Conservation (phyloP, 2,329 filamentous ascomycete genomes). For the Diaporthe caulivora region DNA sequence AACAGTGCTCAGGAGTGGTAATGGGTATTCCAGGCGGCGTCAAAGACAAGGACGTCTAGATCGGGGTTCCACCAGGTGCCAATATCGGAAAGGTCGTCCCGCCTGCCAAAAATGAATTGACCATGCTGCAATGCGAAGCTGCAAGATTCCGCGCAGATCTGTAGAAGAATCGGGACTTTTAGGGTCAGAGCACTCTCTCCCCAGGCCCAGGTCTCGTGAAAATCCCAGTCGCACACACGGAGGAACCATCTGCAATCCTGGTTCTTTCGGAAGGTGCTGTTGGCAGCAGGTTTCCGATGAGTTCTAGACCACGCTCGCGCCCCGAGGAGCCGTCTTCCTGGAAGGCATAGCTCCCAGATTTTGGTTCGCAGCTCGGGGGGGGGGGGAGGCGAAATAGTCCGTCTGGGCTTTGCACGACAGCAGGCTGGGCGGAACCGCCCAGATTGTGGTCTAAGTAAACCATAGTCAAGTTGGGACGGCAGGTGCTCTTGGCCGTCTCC, state of each 20-base stretch:
- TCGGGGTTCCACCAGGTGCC: not conserved
- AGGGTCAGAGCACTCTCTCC: too few relatives aligned
- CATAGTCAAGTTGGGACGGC: not conserved
- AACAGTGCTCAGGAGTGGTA: not conserved
- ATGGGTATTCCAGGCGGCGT: not conserved
- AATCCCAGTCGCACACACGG: not conserved
- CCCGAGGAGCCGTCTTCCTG: not conserved
- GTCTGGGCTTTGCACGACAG: not conserved
- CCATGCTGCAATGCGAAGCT: not conserved
- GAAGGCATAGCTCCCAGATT: not conserved
- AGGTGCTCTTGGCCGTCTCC: not conserved
- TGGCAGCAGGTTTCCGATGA: too few relatives aligned
- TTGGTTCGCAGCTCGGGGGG: not conserved
- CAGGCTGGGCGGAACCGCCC: not conserved
- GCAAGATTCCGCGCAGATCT: not conserved
- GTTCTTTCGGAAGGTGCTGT: too few relatives aligned
- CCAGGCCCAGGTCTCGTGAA: too few relatives aligned
- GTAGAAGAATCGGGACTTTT: not conserved
- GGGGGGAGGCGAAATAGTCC: not conserved
- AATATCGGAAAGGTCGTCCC: not conserved
- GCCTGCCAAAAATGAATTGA: not conserved
- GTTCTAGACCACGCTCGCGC: not conserved
- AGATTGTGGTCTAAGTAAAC: not conserved
- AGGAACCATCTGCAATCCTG: not conserved
- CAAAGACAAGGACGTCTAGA: not conserved